Base-by-base conservation (phyloP, 1,284 basidiomycete genomes). In the Fistulina hepatica region DNA sequence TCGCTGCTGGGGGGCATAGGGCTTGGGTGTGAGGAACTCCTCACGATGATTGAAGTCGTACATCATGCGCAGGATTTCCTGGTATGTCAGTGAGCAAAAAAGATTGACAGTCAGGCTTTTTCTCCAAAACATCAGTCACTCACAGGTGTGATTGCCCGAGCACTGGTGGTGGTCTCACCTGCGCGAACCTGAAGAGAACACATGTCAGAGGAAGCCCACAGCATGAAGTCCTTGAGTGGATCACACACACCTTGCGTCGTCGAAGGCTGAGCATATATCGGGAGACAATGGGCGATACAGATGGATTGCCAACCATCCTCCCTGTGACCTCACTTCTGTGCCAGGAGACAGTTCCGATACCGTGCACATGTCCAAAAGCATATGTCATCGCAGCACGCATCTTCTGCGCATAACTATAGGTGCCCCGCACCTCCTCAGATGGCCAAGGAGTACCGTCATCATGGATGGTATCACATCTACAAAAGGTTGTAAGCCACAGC, bases 331-430 rank as follows among this genome's bases (percentile, higher is more conserved):
- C 40, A 26, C 37, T 47, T 25, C 44, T 39, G 23, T 55, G 51
- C 58, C 59, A 63, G 6, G 49, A 44, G 11, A 46, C 20, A 6
- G 38, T 47, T 6, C 59, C 53, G 15, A 56, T 46, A 1, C 53
- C 46, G 34, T 51, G 41, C 16, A 56, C 15, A 6, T 44, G 48
- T 1, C 57, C 55, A 41, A 59, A 61, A 0, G 37, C 46, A 44
- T 58, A 56, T 3, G 55, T 59, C 37, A 52, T 49, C 2, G 53
- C 43, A 6, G 59, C 57, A 3, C 54, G 47, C 51, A 63, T 57
- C 41, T 60, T 63, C 44, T 59, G 55, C 0, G 55, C 58, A 51
- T 60, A 52, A 3, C 47, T 39, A 25, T 54, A 60, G 0, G 52
- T 48, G 13, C 34, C 43, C 2, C 45, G 40, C 1, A 22, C 17